Evolutionary conservation across 495 filamentous ascomycete species (phyloP), one percentile per base, ranked within the genome.

Genomic region (Hyphodiscus hymeniophilus): DNA sequence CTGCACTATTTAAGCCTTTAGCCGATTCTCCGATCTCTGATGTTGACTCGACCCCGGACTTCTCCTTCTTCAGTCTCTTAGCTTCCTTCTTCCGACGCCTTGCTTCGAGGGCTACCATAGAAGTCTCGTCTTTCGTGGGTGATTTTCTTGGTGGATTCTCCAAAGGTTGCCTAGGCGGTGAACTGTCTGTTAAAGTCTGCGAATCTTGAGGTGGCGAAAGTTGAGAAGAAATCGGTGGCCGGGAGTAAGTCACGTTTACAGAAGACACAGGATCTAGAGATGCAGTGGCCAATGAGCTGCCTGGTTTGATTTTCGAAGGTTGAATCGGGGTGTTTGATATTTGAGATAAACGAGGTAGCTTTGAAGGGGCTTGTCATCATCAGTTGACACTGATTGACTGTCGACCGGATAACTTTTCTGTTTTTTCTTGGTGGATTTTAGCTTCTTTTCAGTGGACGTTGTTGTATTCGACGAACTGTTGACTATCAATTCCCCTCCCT

Each of bases 361-460:
- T 33, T 34, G 6, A 22, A 15, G 23, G 34, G 34, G 16, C 2
- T 47, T 18, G 5, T 40, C 24, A 30, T 21, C 28, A 13, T 53
- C 41, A 51, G 41, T 45, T 51, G 39, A 48, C 45, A 26, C 32
- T 56, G 39, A 56, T 45, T 17, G 38, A 3, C 21, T 51, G 38
- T 31, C 48, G 48, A 17, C 45, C 23, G 47, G 43, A 42, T 38
- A 48, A 44, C 47, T 26, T 39, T 30, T 45, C 48, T 56, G 38
- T 10, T 43, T 51, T 55, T 35, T 52, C 49, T 57, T 57, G 21
- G 36, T 28, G 48, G 28, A 38, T 42, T 52, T 57, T 47, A 57
- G 54, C 45, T 45, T 57, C 18, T 48, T 18, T 13, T 51, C 45
- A 42, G 18, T 17, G 11, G 17, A 41, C 26, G 7, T 38, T 34